Evolutionary conservation across 2,329 filamentous ascomycete species (phyloP), one percentile per base, ranked within the genome.

Genomic region (Lachnellula willkommii): DNA sequence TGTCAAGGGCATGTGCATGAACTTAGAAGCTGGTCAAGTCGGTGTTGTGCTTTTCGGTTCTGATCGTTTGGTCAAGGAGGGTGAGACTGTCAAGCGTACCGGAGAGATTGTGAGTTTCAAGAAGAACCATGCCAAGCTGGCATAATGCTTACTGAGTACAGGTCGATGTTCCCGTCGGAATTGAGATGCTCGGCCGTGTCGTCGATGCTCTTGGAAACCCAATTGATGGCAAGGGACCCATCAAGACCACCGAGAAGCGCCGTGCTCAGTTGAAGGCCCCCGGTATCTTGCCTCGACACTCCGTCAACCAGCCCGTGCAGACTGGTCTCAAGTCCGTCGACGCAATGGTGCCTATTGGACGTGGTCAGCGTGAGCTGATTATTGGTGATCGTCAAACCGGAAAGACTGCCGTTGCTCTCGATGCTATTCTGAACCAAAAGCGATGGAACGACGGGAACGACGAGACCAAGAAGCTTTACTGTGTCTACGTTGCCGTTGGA

Each of bases 1-100:
- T 78, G 94, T 97, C 79, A 97, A 97, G 88, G 94, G 94, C 78
- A 99, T 99, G 94, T 97, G 93, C 90, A 97, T 99, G 93, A 99
- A 99, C 89, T 87, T 99, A 80, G 94, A 99, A 83, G 94, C 94
- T 78, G 94, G 94, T 77, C 94, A 97, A 81, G 94, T 99, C 81
- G 94, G 94, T 96, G 92, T 99, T 73, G 94, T 99, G 85, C 85
- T 99, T 74, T 99, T 99, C 85, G 94, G 94, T 87, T 97, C 94
- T 74, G 94, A 99, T 82, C 92, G 94, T 92, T 85, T 96, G 71
- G 94, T 99, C 86, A 94, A 90, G 84, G 94, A 99, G 81, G 94
- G 94, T 74, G 93, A 99, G 85, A 93, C 89, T 67, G 94, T 99
- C 79, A 97, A 96, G 89, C 93, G 94, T 87, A 99, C 94, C 72